Evolutionary conservation across 169 alveolate species (phyloP), one percentile per base, ranked within the genome.

Genomic region (Plasmodium adleri): DNA sequence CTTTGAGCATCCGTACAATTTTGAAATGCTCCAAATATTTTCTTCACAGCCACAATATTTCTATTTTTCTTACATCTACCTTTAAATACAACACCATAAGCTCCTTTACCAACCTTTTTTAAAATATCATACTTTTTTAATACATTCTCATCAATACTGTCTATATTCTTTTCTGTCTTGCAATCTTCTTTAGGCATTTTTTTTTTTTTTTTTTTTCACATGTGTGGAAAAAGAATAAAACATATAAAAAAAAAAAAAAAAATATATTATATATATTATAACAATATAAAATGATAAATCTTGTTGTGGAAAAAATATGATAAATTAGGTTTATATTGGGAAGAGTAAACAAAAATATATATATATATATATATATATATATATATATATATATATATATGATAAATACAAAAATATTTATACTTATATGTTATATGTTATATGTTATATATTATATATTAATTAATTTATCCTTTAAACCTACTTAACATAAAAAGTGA

Each of bases 41-140:
- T 99, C 96, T 99, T 99, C 75, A 99, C 94, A 17, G 99, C 99
- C 1, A 99, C 99, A 13, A 97, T 96, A 78, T 98, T 99, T 59
- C 97, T 94, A 45, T 99, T 98, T 66, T 97, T 96, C 75, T 95
- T 96, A 91, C 99, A 99, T 47, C 94, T 96, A 24, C 99, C 98
- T 94, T 99, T 99, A 99, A 99, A 99, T 2, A 99, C 99, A 32
- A 99, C 97, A 12, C 99, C 99, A 93, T 98, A 99, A 4, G 99
- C 99, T 9, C 99, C 99, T 91, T 97, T 97, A 7, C 99, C 99
- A 76, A 97, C 93, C 71, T 95, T 95, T 67, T 96, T 94, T 24
- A 97, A 83, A 22, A 97, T 83, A 76, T 98, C 97, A 88, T 96
- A 98, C 93, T 95, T 95, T 73, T 95, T 95, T 68, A 98, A 95